Base-by-base conservation (phyloP, 352 stramenopile genomes). In the Phytophthora constricta region DNA sequence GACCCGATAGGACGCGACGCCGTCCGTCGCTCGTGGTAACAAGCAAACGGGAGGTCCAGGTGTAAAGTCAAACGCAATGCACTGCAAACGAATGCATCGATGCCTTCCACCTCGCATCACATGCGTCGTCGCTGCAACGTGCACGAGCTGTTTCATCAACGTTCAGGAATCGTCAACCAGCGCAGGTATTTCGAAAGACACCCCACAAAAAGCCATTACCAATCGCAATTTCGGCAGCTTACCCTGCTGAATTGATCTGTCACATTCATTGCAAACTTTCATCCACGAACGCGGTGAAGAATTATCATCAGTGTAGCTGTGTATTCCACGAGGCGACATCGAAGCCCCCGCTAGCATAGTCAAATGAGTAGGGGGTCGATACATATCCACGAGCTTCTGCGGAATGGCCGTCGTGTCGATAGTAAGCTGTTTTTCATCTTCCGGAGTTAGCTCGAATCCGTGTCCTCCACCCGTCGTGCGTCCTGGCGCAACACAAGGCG, bases 191-290 rank as follows among this genome's bases (percentile, higher is more conserved):
- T 9, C 17, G 43, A 26, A 49, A 57, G 34, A n/a, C n/a, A 13
- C 4, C 57, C 46, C 3, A 57, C 23, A 51, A 51, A 50, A 64
- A 52, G 0, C 57, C 46, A 47, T 64, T 64, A 14, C 8, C 46
- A 33, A 64, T 49, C 9, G 28, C 31, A 64, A 51, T n/a, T 64
- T 57, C 1, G 57, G 57, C 10, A 64, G 22, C 34, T 31, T 48
- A 1, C 46, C n/a, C 19, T 13, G 45, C 22, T 28, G 22, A 57
- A 51, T 64, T 4, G 31, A 56, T 23, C 13, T 16, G 8, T 51
- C 34, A 42, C 57, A 64, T 28, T 64, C 46, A 1, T 51, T 64
- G 31, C 57, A 64, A 41, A 57, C 34, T 3, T 20, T 28, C 7
- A 56, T 23, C 46, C 33, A 64, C 17, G 57, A 23, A 19, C 46